Base-by-base conservation (phyloP, 225 moss, liverwort and hornwort species). In the Physcomitrium patens region DNA sequence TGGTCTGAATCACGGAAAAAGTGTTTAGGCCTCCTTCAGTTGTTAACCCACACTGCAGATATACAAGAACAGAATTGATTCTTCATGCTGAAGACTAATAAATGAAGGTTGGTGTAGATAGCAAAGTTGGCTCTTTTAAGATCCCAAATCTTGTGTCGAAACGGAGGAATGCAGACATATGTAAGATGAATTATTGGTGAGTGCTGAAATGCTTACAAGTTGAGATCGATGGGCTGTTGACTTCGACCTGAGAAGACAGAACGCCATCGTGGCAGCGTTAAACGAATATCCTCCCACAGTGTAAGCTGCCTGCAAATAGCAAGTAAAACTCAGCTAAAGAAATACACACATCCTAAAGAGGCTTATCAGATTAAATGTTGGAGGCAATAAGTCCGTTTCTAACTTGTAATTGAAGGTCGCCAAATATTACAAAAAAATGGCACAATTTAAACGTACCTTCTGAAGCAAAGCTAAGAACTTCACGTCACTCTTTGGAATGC, bases 281-380 rank as follows among this genome's bases (percentile, higher is more conserved):
- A 93, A 90, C 22, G 81, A 85, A 46, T 90, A 77, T 3, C 92
- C 86, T 50, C 92, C 88, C 46, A 93, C 92, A 67, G 90, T 93
- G 77, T 90, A 90, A 53, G 92, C 82, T 68, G 92, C 90, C 92
- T 92, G 75, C 51, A 64, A 60, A 65, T 51, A 66, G 55, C 28
- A 50, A 50, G 59, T 12, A 45, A 73, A 46, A 72, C 42, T 65
- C 51, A 73, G 76, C 23, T 23, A 78, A 26, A 71, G 65, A 56
- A 77, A n/a, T 41, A 10, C 55, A 56, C 45, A 57, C 16, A 16
- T 46, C 65, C 13, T 37, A 65, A 65, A 74, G 55, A 42, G 42
- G 1, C 15, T 28, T 15, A 31, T 16, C 31, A 37, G 37, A 59
- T 47, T 67, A 22, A 31, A 49, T 49, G 31, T 41, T 67, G 49